A percentile compares a stretch with the other conserved stretches of the same genome.
phyloP scores from a whole-genome alignment of 208 protist genomes.

The Trypanosoma boissoni region DNA sequence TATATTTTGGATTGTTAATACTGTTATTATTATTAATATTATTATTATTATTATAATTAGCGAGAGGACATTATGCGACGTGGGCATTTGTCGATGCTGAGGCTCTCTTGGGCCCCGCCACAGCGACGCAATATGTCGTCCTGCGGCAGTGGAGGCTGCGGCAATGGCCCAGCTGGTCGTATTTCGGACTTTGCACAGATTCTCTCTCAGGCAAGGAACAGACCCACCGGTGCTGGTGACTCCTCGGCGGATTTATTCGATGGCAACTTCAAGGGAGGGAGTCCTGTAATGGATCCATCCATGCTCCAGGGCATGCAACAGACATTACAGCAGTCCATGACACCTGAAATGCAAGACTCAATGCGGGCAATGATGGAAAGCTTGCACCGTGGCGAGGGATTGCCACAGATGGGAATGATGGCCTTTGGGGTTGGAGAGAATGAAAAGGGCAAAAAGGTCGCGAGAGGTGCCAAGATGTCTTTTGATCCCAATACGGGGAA shows the following conservation, averaged over 20 bases:
- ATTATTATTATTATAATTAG: too few relatives aligned
- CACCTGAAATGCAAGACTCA: slow-evolving; percentile 82
- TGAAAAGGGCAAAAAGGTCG: slow-evolving; percentile 89
- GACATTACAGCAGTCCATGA: slow-evolving; percentile 57
- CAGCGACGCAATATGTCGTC: slow-evolving; percentile 2
- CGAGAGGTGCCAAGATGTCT: slow-evolving; percentile 63
- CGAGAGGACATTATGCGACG: neutral
- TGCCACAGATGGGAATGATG: slow-evolving; percentile 85
- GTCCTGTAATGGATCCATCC: slow-evolving; percentile 50
- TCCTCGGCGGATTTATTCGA: slow-evolving; percentile 56
- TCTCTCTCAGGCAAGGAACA: slow-evolving; percentile 36
- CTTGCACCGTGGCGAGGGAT: slow-evolving; percentile 52
- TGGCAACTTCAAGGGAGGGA: slow-evolving; percentile 63
- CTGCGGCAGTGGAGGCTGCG: slow-evolving; percentile 25
- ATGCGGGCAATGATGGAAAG: slow-evolving; percentile 77
- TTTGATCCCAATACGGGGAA: slow-evolving; percentile 80
- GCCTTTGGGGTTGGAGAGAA: slow-evolving; percentile 89
- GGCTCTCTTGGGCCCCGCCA: neutral
- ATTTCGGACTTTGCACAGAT: slow-evolving; percentile 65
- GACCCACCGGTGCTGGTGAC: slow-evolving; percentile 2
- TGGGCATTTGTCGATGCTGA: slow-evolving; percentile 4
- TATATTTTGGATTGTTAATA: too few relatives aligned
- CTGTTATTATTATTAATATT: too few relatives aligned
- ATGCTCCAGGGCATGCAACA: slow-evolving; percentile 68
- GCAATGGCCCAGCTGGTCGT: slow-evolving; percentile 21